phyloP scores from a whole-genome alignment of 768 basidiomycete species.

The Chalciporus piperatus region DNA sequence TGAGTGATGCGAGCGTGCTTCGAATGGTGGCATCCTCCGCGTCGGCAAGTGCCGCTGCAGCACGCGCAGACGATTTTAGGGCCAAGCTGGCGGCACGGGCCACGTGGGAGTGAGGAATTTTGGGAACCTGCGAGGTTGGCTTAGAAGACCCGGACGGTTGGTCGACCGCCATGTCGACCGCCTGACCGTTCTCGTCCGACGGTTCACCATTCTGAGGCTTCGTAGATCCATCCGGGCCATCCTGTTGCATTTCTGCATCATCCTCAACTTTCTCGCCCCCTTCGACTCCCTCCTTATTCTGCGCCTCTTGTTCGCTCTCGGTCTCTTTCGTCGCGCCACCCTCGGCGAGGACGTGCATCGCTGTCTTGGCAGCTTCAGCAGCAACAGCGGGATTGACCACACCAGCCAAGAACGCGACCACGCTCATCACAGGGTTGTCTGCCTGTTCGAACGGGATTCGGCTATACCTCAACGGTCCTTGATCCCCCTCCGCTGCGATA shows the following conservation, averaged over 20 bases:
- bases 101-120: conserved; percentile 69
- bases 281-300: conserved; percentile 34
- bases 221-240: conserved; percentile 15
- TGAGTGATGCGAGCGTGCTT: conserved; percentile 73
- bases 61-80: conserved; percentile 83
- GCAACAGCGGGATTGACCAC: conserved; percentile 90
- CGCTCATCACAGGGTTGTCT: conserved; percentile 98
- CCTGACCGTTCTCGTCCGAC: conserved; percentile 17
- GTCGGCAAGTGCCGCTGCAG: conserved; percentile 74
- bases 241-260: conserved; percentile 37
- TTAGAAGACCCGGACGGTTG: conserved; percentile 29
- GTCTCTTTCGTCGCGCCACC: conserved; percentile 45
- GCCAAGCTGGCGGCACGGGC: conserved; percentile 84
- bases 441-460: conserved; percentile 89
- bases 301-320: conserved; percentile 22
- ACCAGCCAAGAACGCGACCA: conserved; percentile 94
- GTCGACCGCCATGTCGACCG: conserved; percentile 51
- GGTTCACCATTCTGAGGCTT: conserved; percentile 10
- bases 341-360: conserved; percentile 76
- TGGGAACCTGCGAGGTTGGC: conserved; percentile 26
- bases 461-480: conserved; percentile 73
- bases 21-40: conserved; percentile 83
- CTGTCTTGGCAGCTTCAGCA: conserved; percentile 90
- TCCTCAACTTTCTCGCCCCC: conserved; percentile 41
- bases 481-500: conserved; percentile 69